Conservation (phyloP, 1,139 yeast species). For the Yamadazyma kanchanaburiensis region DNA sequence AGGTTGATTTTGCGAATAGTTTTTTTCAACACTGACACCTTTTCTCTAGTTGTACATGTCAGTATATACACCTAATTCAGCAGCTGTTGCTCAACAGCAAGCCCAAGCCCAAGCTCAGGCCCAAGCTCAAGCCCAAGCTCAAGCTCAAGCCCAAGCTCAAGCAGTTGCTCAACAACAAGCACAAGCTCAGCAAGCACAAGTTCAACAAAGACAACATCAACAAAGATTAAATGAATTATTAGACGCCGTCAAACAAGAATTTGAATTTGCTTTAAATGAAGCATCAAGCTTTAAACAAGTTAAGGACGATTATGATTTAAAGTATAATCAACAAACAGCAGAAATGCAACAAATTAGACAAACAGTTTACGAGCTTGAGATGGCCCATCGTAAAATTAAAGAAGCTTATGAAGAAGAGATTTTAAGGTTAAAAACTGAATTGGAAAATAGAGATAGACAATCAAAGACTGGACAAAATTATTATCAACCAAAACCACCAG, state of each 20-base stretch:
- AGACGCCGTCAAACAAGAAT: conserved; percentile 91
- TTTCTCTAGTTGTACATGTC: too few species aligned
- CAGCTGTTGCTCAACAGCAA: conserved; percentile 24
- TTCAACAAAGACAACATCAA: conserved; percentile 43
- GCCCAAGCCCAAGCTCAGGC: conserved; percentile 21
- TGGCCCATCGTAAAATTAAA: conserved; percentile 92
- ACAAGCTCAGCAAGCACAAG: conserved; percentile 19
- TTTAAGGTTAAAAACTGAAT: conserved; percentile 75
- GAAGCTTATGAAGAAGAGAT: conserved; percentile 96
- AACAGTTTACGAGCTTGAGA: conserved; percentile 89
- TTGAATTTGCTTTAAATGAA: conserved; percentile 81
- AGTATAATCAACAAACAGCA: conserved; percentile 86
- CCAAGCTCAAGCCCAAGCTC: conserved; percentile 21
- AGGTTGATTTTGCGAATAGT: not conserved
- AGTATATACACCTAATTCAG: conserved; percentile 33
- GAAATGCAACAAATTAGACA: conserved; percentile 95
- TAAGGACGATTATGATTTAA: conserved; percentile 90
- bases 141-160: conserved; percentile 16
- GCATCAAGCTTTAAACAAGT: conserved; percentile 86
- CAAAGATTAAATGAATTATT: conserved; percentile 70
- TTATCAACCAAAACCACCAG: conserved; percentile 23
- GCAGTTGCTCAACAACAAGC: conserved; percentile 18
- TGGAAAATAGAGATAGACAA: conserved; percentile 69
- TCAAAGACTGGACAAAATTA: conserved; percentile 18
- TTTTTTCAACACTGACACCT: too few species aligned